phyloP scores from a whole-genome alignment of 2,329 filamentous ascomycete species.

The Thielaviopsis cerberus region DNA sequence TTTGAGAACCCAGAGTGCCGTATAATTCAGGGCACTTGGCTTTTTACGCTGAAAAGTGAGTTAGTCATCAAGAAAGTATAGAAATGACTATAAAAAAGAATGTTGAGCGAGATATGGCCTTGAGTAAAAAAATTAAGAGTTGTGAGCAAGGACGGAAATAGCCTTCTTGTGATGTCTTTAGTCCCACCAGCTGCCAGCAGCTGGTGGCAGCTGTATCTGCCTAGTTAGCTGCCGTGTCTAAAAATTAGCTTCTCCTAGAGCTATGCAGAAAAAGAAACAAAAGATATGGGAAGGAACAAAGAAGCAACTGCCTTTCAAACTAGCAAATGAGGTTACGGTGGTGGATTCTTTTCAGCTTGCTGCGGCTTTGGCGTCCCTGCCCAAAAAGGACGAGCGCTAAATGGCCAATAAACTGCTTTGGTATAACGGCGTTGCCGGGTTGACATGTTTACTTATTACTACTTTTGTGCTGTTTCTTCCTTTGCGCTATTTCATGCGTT shows the following conservation, averaged over 20 bases:
- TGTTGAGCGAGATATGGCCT: not conserved
- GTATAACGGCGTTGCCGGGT: not conserved
- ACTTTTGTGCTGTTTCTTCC: not conserved
- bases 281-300: not conserved
- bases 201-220: not conserved
- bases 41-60: not conserved
- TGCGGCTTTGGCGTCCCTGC: too few species aligned
- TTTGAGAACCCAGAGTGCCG: not conserved
- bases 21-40: not conserved
- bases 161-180: not conserved
- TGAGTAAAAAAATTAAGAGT: not conserved
- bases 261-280: not conserved
- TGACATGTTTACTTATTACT: not conserved
- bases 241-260: too few species aligned
- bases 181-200: not conserved
- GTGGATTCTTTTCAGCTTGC: not conserved
- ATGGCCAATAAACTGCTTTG: not conserved
- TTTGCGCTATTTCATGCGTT: not conserved
- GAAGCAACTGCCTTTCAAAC: not conserved
- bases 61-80: not conserved
- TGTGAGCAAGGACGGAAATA: not conserved
- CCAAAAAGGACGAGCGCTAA: not conserved
- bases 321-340: not conserved
- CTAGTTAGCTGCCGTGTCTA: too few species aligned
- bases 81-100: not conserved